Base-by-base conservation (phyloP, 345 rosid genomes). In the Erodium maritimum region DNA sequence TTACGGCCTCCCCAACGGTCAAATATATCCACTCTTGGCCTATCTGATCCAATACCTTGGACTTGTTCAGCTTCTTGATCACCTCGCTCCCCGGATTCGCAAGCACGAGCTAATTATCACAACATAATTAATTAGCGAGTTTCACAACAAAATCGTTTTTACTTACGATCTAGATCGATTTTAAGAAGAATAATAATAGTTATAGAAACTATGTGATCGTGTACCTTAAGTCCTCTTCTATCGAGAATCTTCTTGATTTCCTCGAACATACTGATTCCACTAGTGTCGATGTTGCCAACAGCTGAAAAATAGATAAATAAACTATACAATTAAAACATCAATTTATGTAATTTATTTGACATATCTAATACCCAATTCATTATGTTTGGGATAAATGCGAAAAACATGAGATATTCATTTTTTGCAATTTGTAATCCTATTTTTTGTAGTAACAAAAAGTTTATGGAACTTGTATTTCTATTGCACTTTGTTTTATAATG, bases 11-110 rank as follows among this genome's bases (percentile, higher is more conserved):
- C 70, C 80, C 96, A 25, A 87, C 95, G 2, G 97, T 87, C 45
- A 90, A 25, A 60, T 77, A 81, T 56, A 93, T 77, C 99, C 85
- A 87, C 59, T 85, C 90, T 48, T 78, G 81, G 8, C 99, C 96
- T 42, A 93, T 54, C 2, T 62, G 75, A 37, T 86, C 96, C 0
- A 83, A 60, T 55, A 83, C 71, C 67, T 78, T 79, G 57, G 96
- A 68, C 67, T 85, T 84, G 78, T 78, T 79, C 12, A 91, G 77
- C 80, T 91, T 91, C 87, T 86, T 91, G 82, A 74, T 83, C 65
- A 91, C 85, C 59, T 91, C 98, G 21, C 90, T 80, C 69, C 89
- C 96, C 2, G 98, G 98, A 72, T 91, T 91, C 0, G 87, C 93
- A 71, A 88, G 17, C 17, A 68, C 90, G 56, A 91, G 83, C 98